These are phyloP conservation scores for Fraxinus quadrangulata DNA, from an alignment of 257 asterid genomes.

Conservation along the genomic window DNA sequence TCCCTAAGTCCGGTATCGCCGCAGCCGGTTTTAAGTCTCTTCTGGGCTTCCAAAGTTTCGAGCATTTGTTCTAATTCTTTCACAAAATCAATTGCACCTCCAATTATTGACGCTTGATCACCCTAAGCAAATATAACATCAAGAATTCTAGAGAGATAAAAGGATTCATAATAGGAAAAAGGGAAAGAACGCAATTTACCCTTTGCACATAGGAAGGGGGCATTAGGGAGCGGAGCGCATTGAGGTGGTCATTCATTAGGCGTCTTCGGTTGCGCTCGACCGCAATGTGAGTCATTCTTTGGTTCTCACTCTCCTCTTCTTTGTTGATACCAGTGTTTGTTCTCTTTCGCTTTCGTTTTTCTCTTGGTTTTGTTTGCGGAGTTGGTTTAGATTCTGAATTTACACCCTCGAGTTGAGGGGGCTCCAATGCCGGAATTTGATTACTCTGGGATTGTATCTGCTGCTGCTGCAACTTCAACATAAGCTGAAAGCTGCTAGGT, in stretches of 20 bases:
- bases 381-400: not conserved
- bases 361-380: not conserved
- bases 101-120: constrained; percentile 93
- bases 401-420: too few species aligned
- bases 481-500: too few species aligned
- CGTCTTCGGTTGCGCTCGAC: constrained; percentile 35
- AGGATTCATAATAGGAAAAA: not conserved
- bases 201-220: constrained; percentile 36
- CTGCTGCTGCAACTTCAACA: too few species aligned
- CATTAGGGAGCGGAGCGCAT: constrained; percentile 31
- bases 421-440: too few species aligned
- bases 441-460: too few species aligned
- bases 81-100: constrained; percentile 83
- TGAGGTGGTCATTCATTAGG: constrained; percentile 34
- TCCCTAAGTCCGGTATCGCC: not conserved
- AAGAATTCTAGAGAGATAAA: not conserved
- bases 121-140: constrained; percentile 42
- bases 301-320: constrained; percentile 30
- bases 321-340: not conserved
- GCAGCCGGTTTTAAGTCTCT: constrained; percentile 1
- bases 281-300: constrained; percentile 38
- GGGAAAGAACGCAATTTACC: constrained; percentile 13
- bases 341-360: constrained; percentile 21
- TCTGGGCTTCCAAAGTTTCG: constrained; percentile 52
- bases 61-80: constrained; percentile 84